Evolutionary conservation across 2,329 filamentous ascomycete species (phyloP).

Genomic region (Raffaelea albimanens): DNA sequence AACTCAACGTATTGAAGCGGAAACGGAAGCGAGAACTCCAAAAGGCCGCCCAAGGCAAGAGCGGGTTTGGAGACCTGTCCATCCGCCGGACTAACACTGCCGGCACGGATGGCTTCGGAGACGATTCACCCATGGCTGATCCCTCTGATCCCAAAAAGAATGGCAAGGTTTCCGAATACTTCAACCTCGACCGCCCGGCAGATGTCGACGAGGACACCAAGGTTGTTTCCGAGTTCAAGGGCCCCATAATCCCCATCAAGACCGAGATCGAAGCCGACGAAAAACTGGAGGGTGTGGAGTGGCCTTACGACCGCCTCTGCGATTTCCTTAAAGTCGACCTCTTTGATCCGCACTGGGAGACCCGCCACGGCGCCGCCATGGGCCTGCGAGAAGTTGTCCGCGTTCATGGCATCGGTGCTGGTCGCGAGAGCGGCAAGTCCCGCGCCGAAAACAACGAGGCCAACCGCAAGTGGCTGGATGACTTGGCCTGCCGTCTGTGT

Average conservation of each 20-base stretch:
- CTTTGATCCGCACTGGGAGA: conserved; percentile 91
- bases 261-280: conserved; percentile 74
- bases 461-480: conserved; percentile 84
- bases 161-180: conserved; percentile 70
- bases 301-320: conserved; percentile 90
- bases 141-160: conserved; percentile 47
- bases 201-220: conserved; percentile 84
- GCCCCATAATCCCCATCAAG: conserved; percentile 69
- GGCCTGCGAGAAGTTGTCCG: conserved; percentile 84
- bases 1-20: conserved; percentile 88
- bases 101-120: conserved; percentile 51
- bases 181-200: conserved; percentile 70
- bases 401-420: conserved; percentile 84
- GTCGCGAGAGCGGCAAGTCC: conserved; percentile 61
- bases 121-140: conserved; percentile 47
- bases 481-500: conserved; percentile 87
- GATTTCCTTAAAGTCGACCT: conserved; percentile 90
- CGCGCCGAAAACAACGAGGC: conserved; percentile 65
- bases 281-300: conserved; percentile 69
- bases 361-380: conserved; percentile 92
- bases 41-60: conserved; percentile 76
- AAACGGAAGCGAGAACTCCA: conserved; percentile 88
- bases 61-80: conserved; percentile 80
- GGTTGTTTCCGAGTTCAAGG: conserved; percentile 93
- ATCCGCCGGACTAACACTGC: conserved; percentile 52